Conservation (phyloP, 1,284 basidiomycete species). For the Ganoderma boninense region DNA sequence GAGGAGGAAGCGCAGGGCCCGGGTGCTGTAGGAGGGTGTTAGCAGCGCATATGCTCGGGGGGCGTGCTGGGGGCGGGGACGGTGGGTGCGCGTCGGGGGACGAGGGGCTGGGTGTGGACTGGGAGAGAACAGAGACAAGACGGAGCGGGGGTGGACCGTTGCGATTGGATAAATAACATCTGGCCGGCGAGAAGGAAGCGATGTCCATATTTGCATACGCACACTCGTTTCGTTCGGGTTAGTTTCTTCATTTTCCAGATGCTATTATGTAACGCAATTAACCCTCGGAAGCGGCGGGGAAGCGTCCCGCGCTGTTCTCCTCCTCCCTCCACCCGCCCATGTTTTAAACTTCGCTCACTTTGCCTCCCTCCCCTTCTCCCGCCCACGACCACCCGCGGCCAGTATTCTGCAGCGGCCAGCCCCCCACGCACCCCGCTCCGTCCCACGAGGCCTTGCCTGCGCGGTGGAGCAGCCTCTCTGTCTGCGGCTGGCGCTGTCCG, state of each 20-base stretch:
- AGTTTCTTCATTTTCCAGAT: constrained; percentile 29
- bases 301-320: constrained; percentile 22
- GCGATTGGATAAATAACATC: constrained; percentile 35
- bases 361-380: constrained; percentile 7
- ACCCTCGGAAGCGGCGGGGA: constrained; percentile 34
- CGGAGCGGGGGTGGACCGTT: constrained; percentile 20
- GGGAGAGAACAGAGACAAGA: constrained; percentile 30
- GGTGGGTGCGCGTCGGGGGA: constrained; percentile 7
- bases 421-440: constrained; percentile 1
- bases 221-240: constrained; percentile 31
- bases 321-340: constrained; percentile 23
- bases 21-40: constrained; percentile 29
- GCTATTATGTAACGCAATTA: constrained; percentile 34
- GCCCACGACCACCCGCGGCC: background rate
- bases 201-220: constrained; percentile 33
- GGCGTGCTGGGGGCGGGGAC: background rate
- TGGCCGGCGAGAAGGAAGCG: constrained; percentile 33
- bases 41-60: constrained; percentile 16
- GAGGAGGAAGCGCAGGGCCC: constrained; percentile 21
- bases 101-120: constrained; percentile 18
- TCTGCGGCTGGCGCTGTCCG: constrained; percentile 13
- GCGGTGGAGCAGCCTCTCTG: constrained; percentile 23
- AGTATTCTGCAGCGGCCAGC: background rate
- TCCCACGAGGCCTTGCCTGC: constrained; percentile 2
- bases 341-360: constrained; percentile 18